Percentiles rank a stretch among this genome's conserved stretches.
These are phyloP conservation scores for Epichloe amarillans DNA, from an alignment of 2,329 filamentous ascomycete species.

Conservation along the genomic window DNA sequence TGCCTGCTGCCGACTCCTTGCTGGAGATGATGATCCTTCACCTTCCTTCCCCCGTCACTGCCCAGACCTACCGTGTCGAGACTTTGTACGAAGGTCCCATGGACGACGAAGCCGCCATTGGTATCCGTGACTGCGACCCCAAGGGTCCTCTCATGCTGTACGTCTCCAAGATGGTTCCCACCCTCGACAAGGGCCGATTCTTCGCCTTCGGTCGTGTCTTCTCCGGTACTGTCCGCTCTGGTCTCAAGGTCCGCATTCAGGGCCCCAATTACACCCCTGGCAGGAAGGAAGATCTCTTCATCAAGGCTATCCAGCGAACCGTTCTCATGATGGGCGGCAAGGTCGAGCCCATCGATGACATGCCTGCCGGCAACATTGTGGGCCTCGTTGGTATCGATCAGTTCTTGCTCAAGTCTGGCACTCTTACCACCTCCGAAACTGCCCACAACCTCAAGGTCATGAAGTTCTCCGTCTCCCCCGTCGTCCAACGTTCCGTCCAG, in stretches of 20 bases:
- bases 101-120: conserved; percentile 86
- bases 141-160: conserved; percentile 99
- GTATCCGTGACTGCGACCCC: conserved; percentile 96
- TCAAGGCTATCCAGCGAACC: conserved; percentile 99
- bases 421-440: conserved; percentile 89
- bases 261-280: conserved; percentile 96
- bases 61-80: conserved; percentile 96
- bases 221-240: conserved; percentile 92
- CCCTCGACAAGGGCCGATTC: conserved; percentile 99
- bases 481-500: conserved; percentile 96
- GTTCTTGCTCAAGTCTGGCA: conserved; percentile 99
- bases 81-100: conserved; percentile 95
- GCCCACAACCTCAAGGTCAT: conserved; percentile 99
- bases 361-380: conserved; percentile 98
- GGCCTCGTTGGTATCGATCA: conserved; percentile 99
- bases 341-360: conserved; percentile 97
- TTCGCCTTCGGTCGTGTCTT: conserved; percentile 99
- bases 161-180: conserved; percentile 99
- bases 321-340: conserved; percentile 99
- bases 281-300: conserved; percentile 97
- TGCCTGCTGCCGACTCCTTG: conserved; percentile 93
- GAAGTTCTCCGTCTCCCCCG: conserved; percentile 99
- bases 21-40: conserved; percentile 99
- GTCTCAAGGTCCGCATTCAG: conserved; percentile 99
- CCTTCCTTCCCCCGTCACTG: conserved; percentile 87